Evolutionary conservation across 1,139 yeast species (phyloP).

Genomic region (Nakaseomyces delphensis): DNA sequence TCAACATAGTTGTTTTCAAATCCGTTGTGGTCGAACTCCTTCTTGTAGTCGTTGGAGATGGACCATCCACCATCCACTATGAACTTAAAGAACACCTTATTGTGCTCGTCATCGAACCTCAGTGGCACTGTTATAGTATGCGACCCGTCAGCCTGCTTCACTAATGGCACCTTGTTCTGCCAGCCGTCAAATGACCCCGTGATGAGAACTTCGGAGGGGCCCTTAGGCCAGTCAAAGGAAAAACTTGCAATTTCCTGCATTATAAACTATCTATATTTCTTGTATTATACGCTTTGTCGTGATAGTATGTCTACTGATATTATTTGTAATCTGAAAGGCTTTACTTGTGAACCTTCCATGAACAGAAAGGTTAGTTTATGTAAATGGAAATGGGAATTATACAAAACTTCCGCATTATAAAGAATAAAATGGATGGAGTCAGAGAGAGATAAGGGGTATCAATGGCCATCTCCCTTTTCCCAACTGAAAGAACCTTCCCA

Average conservation of each 20-base stretch:
- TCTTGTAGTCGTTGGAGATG: constrained; percentile 41
- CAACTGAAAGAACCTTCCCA: too few relatives aligned
- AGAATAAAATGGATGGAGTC: too few relatives aligned
- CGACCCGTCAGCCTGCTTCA: constrained; percentile 53
- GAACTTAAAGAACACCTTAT: constrained; percentile 53
- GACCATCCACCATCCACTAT: constrained; percentile 72
- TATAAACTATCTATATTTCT: not conserved
- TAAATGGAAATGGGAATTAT: too few relatives aligned
- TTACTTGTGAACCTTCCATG: too few relatives aligned
- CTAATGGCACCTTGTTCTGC: constrained; percentile 54
- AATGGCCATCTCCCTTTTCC: too few relatives aligned
- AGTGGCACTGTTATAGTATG: constrained; percentile 54
- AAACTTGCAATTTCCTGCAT: constrained; percentile 8
- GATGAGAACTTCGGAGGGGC: constrained; percentile 64
- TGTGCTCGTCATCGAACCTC: constrained; percentile 32
- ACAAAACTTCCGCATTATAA: too few relatives aligned
- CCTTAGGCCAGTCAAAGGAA: constrained; percentile 49
- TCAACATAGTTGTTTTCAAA: constrained; percentile 54
- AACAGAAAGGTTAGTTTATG: too few relatives aligned
- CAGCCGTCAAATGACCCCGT: constrained; percentile 77
- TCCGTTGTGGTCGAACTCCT: constrained; percentile 41
- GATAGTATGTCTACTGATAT: too few relatives aligned
- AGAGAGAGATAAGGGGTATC: too few relatives aligned
- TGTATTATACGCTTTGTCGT: too few relatives aligned
- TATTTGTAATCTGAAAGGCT: too few relatives aligned